Conservation (phyloP, 805 yeast genomes). For the Teunomyces tritomae region DNA sequence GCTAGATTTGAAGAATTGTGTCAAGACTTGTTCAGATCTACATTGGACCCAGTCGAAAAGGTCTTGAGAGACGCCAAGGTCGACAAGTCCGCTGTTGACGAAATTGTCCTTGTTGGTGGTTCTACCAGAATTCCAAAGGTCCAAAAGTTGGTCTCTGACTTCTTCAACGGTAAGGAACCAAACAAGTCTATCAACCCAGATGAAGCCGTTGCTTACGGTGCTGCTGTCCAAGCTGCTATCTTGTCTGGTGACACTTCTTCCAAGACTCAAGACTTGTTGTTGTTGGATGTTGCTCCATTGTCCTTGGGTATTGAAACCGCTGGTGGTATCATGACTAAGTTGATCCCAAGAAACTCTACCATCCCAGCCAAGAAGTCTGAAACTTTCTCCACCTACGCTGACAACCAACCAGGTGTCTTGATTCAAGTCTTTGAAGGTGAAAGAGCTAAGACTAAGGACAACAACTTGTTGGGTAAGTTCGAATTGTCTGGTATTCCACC, state of each 20-base stretch:
- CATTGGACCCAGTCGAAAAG: conserved; percentile 92
- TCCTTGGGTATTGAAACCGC: conserved; percentile 98
- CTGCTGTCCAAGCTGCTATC: conserved; percentile 97
- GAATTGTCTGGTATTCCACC: conserved; percentile 97
- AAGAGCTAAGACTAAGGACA: conserved; percentile 93
- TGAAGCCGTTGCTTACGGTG: conserved; percentile 99
- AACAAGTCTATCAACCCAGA: conserved; percentile 96
- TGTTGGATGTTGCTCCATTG: conserved; percentile 96
- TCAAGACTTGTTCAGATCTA: conserved; percentile 90
- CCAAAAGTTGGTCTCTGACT: conserved; percentile 92
- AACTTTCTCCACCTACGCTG: conserved; percentile 94
- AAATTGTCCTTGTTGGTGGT: conserved; percentile 95
- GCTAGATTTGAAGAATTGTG: conserved; percentile 97
- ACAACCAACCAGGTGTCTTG: conserved; percentile 97
- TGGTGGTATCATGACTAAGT: conserved; percentile 98
- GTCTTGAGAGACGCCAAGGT: conserved; percentile 87
- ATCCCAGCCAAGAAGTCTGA: conserved; percentile 97
- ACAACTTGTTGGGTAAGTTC: conserved; percentile 95
- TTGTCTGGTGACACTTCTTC: conserved; percentile 94
- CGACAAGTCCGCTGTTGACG: conserved; percentile 86
- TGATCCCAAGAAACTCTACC: conserved; percentile 97
- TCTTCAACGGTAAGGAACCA: conserved; percentile 97
- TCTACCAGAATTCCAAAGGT: conserved; percentile 98
- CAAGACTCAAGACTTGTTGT: conserved; percentile 90
- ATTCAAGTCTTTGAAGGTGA: conserved; percentile 98